Evolutionary conservation across 176 grass and related monocot genomes (phyloP), one percentile per base, ranked within the genome.

Genomic region (Bromus sterilis): DNA sequence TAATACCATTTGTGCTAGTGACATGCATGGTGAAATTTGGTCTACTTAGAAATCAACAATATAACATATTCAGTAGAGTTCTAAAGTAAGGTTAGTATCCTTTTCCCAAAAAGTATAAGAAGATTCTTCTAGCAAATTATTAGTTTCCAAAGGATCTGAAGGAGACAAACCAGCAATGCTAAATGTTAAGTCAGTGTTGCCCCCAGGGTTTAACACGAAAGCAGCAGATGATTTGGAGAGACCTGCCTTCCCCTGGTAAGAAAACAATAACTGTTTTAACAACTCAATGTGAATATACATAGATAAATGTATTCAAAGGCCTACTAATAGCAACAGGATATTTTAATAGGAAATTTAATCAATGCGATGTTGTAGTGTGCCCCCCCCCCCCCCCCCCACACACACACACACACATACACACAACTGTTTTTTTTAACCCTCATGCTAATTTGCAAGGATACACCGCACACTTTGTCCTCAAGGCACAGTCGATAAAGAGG

Each of bases 221-320:
- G 28, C 58, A 61, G 11, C 68, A 72, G 91, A 94, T 55, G 94
- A 94, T 21, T 84, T 86, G 37, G 82, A 87, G 66, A 85, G 80
- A n/a, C 91, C 91, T 65, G 94, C 59, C 72, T 97, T 94, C 42
- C 91, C 94, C 94, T 97, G 70, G 35, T 56, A 75, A 62, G 65
- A 69, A 51, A 76, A 7, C 23, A 72, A 37, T 60, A 31, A 31
- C 2, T 7, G 26, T 2, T 62, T 62, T 0, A 14, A 31, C 26
- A 62, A 31, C 15, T 26, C 25, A 4, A 26, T 23, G 4, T 36
- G 4, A 76, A 56, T 26, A 66, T 46, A 63, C 64, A 23, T 4
- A 69, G 11, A 28, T 41, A 23, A 71, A 51, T 34, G 3, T 14
- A 61, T 61, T 30, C 0, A 61, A 61, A 12, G 26, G 4, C 2